A percentile compares a stretch with the other conserved stretches of the same genome.
These are phyloP conservation scores for Wallacemonas sp. DNA, from an alignment of 208 protist genomes.

Conservation along the genomic window DNA sequence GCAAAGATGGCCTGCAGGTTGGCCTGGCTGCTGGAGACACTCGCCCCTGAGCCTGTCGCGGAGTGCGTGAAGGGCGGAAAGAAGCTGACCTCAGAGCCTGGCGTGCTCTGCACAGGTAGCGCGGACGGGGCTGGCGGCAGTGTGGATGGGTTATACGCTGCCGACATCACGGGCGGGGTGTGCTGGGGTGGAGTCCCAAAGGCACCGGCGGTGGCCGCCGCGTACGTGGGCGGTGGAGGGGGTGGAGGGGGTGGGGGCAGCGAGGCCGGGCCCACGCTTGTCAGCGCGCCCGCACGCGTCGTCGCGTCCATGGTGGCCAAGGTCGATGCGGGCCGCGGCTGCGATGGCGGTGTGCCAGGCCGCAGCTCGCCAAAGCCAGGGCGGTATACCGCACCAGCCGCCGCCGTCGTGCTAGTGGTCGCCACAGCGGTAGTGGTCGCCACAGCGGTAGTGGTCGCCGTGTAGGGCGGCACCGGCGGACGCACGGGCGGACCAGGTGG, in stretches of 20 bases:
- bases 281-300: too few relatives aligned
- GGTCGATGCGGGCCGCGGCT: too few relatives aligned
- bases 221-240: slow-evolving; percentile 5
- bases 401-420: too few relatives aligned
- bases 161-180: neutral
- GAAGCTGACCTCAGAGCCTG: neutral
- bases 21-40: neutral
- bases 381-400: neutral
- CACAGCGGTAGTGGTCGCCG: neutral
- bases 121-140: neutral
- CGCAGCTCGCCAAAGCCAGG: too few relatives aligned
- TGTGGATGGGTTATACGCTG: neutral
- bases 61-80: neutral
- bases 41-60: neutral
- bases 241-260: neutral
- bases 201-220: neutral
- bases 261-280: neutral
- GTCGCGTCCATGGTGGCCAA: too few relatives aligned
- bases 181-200: neutral
- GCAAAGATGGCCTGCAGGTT: neutral
- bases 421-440: neutral
- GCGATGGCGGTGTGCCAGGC: too few relatives aligned
- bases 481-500: neutral
- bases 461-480: too few relatives aligned
- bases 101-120: neutral